Conservation (phyloP, 1,284 basidiomycete species). For the Hypsizygus ulmarius region DNA sequence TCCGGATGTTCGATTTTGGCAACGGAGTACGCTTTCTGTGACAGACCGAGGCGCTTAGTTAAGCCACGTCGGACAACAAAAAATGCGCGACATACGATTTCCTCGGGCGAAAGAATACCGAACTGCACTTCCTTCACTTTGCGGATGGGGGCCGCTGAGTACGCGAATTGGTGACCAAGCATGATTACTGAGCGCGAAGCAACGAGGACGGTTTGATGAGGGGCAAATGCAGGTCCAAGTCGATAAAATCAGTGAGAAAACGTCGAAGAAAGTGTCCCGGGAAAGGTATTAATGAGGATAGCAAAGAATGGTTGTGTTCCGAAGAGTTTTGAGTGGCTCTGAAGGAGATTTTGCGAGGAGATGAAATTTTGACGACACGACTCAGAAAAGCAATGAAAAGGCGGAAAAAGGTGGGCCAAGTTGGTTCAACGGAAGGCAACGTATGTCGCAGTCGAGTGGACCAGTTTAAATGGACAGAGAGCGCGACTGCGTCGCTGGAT, state of each 20-base stretch:
- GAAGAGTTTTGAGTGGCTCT: conserved; percentile 23
- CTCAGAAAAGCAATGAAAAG: conserved; percentile 27
- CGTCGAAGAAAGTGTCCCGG: conserved; percentile 21
- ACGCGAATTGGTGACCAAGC: conserved; percentile 85
- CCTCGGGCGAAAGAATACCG: conserved; percentile 98
- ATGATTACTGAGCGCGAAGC: conserved; percentile 39
- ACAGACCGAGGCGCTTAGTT: conserved; percentile 18
- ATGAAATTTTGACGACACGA: conserved; percentile 27
- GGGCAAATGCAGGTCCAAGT: conserved; percentile 21
- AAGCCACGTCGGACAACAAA: conserved; percentile 11
- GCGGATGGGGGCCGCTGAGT: conserved; percentile 89
- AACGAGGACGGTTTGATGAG: conserved; percentile 18
- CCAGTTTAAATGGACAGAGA: conserved; percentile 22
- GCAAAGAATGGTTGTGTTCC: conserved; percentile 15
- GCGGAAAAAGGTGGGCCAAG: conserved; percentile 24
- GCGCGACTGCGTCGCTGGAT: conserved; percentile 21
- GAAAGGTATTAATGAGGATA: conserved; percentile 23
- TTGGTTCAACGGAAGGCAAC: conserved; percentile 23
- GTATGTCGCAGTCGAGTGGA: conserved; percentile 17
- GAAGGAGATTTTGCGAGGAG: conserved; percentile 17
- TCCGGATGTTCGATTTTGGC: conserved; percentile 98
- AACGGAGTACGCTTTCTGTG: conserved; percentile 94
- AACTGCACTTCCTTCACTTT: conserved; percentile 99
- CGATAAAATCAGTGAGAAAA: conserved; percentile 19
- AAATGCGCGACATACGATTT: conserved; percentile 76